Conservation (phyloP, 2,329 filamentous ascomycete genomes). For the Aspergillus fischeri region DNA sequence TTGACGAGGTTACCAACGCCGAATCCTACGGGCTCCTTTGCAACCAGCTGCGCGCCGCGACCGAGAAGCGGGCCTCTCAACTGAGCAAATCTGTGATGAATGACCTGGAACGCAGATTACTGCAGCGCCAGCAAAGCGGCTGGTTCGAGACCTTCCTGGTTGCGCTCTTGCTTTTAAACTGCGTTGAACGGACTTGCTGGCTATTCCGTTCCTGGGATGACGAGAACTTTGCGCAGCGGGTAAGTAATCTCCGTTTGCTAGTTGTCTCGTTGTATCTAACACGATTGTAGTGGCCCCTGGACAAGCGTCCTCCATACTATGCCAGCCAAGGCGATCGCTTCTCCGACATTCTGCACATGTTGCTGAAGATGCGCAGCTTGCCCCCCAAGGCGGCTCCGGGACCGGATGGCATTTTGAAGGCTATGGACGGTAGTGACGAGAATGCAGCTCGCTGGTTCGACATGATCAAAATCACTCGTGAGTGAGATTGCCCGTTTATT, state of each 20-base stretch:
- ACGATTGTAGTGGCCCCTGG: constrained; percentile 48
- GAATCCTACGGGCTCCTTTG: constrained; percentile 49
- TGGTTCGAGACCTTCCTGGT: constrained; percentile 59
- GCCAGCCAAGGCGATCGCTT: constrained; percentile 56
- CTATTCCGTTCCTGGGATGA: constrained; percentile 53
- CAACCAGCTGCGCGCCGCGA: constrained; percentile 52
- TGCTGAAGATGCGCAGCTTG: constrained; percentile 55
- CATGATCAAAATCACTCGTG: constrained; percentile 38
- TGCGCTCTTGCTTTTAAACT: constrained; percentile 55
- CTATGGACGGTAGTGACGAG: constrained; percentile 36
- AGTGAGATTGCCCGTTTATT: constrained; percentile 12
- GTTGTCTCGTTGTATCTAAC: constrained; percentile 1
- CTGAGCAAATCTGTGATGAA: constrained; percentile 55
- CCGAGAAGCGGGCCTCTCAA: constrained; percentile 51
- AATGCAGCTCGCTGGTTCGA: constrained; percentile 40
- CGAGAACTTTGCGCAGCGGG: constrained; percentile 32
- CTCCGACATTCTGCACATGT: constrained; percentile 53
- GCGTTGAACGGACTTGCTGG: constrained; percentile 58
- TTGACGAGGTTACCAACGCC: constrained; percentile 36
- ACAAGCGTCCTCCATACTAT: constrained; percentile 49
- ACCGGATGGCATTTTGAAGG: constrained; percentile 36
- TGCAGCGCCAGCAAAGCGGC: constrained; percentile 54
- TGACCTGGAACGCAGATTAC: constrained; percentile 56
- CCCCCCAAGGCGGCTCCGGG: constrained; percentile 38
- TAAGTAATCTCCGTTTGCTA: constrained; percentile 16